Percentiles rank a stretch among this genome's conserved stretches.
phyloP scores from a whole-genome alignment of 1,284 basidiomycete genomes.

The Singerocomus rubriflavus region DNA sequence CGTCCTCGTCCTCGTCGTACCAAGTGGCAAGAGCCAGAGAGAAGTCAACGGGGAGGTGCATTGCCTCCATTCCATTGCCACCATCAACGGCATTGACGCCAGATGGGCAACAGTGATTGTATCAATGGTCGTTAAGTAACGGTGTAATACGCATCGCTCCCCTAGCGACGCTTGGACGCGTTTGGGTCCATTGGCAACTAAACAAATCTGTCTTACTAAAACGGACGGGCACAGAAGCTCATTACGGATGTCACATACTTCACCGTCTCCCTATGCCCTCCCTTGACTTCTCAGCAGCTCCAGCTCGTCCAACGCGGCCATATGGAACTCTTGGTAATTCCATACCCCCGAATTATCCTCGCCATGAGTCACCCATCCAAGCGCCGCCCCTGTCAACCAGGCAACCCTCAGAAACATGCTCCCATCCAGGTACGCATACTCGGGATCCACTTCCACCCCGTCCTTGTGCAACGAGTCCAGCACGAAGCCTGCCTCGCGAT shows the following conservation, averaged over 20 bases:
- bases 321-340: conserved; percentile 33
- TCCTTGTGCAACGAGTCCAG: conserved; percentile 23
- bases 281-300: conserved; percentile 23
- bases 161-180: not conserved
- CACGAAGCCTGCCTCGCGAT: conserved; percentile 36
- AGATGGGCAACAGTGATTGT: too few species aligned
- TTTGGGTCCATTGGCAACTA: not conserved
- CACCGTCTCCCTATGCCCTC: conserved; percentile 2
- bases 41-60: too few species aligned
- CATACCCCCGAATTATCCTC: conserved; percentile 30
- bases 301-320: conserved; percentile 24
- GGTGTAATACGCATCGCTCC: too few species aligned
- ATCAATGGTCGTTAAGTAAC: too few species aligned
- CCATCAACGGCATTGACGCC: not conserved
- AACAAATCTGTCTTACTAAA: not conserved
- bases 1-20: too few species aligned
- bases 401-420: conserved; percentile 56
- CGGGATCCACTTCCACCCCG: conserved; percentile 22
- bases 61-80: not conserved
- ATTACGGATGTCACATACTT: not conserved
- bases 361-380: conserved; percentile 54
- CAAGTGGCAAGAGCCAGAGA: too few species aligned
- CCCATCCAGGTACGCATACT: conserved; percentile 52
- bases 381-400: conserved; percentile 44
- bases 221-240: not conserved